These are phyloP conservation scores for Lentithecium fluviatile DNA, from an alignment of 495 filamentous ascomycete genomes.

Conservation along the genomic window DNA sequence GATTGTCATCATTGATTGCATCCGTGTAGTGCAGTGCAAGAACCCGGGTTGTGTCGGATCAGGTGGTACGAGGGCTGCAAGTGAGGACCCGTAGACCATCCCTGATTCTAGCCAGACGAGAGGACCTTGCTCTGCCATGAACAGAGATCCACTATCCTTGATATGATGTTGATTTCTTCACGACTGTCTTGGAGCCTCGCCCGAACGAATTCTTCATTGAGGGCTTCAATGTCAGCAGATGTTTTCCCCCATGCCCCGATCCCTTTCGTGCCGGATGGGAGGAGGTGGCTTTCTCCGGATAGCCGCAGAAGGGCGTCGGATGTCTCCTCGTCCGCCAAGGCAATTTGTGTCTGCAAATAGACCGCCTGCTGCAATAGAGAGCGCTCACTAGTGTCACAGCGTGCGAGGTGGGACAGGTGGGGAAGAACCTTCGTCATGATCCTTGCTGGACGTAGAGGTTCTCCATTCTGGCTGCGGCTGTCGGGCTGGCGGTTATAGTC, in stretches of 20 bases:
- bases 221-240: slow-evolving; percentile 5
- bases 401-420: slow-evolving; percentile 12
- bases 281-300: slow-evolving; percentile 42
- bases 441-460: neutral
- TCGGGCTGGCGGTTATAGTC: neutral
- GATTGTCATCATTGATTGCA: too few species aligned
- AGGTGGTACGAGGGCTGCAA: neutral
- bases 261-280: slow-evolving; percentile 31
- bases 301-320: slow-evolving; percentile 33
- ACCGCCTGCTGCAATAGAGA: slow-evolving; percentile 27
- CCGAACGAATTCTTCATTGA: slow-evolving; percentile 1
- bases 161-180: slow-evolving; percentile 14
- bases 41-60: neutral
- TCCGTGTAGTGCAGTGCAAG: too few species aligned
- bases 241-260: slow-evolving; percentile 12
- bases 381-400: slow-evolving; percentile 17
- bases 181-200: slow-evolving; percentile 4
- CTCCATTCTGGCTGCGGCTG: neutral
- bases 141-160: slow-evolving; percentile 15
- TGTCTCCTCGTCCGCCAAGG: slow-evolving; percentile 31
- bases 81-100: neutral
- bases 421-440: slow-evolving; percentile 10
- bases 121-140: slow-evolving; percentile 21
- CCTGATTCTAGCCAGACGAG: neutral
- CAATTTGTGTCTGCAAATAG: slow-evolving; percentile 36